Evolutionary conservation across 2,329 filamentous ascomycete genomes (phyloP), one percentile per base, ranked within the genome.

Genomic region (Chaetomium strumarium): DNA sequence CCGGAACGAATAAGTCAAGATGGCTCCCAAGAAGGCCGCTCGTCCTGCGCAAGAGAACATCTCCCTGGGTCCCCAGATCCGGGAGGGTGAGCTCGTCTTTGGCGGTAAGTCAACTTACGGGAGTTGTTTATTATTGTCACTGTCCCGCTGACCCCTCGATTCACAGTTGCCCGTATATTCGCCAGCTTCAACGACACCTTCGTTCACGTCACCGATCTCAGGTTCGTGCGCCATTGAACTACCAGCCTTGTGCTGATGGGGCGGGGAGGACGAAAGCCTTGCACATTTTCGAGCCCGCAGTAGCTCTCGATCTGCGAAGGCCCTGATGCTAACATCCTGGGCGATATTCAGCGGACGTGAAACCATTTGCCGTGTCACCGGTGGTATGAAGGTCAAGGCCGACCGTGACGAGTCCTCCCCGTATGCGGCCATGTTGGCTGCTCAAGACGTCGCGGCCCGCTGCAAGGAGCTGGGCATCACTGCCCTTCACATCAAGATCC

Each of bases 371-470:
- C 91, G 93, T 89, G 92, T 99, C 67, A 99, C 95, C 70, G 93
- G 95, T 81, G 95, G 95, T 73, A 99, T 99, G 93, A 99, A 99
- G 85, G 93, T 99, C 85, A 99, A 99, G 88, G 91, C 91, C 77
- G 91, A 99, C 73, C 92, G 93, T 84, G 93, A 99, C 80, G 93
- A 99, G 83, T 97, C 92, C 70, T 97, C 93, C 66, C 93, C 93
- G 69, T 99, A 99, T 84, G 93, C 93, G 70, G 93, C 93, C 79
- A 99, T 99, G 93, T 91, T 99, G 88, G 93, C 93, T 78, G 93
- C 93, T 64, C 93, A 99, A 84, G 91, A 96, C 75, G 90, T 95
- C 72, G 93, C 93, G 70, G 79, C 83, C 74, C 90, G 93, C 77
- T 83, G 80, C 79, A 83, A 83, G 79, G 80, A 83, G 74, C 74